phyloP scores from a whole-genome alignment of 352 stramenopile species.

The Globisporangium sylvaticum region DNA sequence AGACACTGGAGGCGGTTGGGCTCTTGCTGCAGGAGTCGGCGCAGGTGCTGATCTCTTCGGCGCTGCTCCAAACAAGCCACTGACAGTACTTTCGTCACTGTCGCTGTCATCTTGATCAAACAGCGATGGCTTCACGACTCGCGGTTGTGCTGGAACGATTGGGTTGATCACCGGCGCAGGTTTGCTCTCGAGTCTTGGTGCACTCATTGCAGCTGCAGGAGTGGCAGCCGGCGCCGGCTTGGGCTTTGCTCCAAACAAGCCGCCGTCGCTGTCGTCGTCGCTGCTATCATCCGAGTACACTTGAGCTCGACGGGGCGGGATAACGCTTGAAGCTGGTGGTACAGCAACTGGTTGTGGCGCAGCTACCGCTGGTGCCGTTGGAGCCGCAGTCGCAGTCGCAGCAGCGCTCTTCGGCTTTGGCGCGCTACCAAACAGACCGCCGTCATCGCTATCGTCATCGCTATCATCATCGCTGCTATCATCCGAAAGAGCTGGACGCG shows the following conservation, averaged over 20 bases:
- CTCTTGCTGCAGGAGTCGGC: neutral
- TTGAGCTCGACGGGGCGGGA: neutral
- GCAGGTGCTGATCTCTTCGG: neutral
- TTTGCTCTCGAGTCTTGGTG: neutral
- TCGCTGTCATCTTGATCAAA: conserved; percentile 6
- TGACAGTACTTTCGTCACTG: conserved; percentile 19
- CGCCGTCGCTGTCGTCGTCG: neutral
- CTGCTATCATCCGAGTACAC: neutral
- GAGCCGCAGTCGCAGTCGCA: too few relatives aligned
- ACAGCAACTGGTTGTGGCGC: neutral
- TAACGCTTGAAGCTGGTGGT: neutral
- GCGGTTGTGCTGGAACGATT: neutral
- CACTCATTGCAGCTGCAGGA: neutral
- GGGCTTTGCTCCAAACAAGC: neutral
- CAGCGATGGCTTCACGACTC: neutral
- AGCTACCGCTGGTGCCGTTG: neutral
- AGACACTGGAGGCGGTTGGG: neutral
- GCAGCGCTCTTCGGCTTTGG: neutral
- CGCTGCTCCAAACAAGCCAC: conserved; percentile 33
- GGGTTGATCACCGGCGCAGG: neutral
- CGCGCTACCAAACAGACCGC: neutral
- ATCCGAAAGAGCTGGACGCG: conserved; percentile 44
- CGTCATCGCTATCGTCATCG: conserved; percentile 2
- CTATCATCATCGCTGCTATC: conserved; percentile 16
- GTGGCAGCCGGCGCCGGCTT: neutral